Evolutionary conservation across 805 yeast species (phyloP), one percentile per base, ranked within the genome.

Genomic region (Saccharomycopsis oosterbeekiorum): DNA sequence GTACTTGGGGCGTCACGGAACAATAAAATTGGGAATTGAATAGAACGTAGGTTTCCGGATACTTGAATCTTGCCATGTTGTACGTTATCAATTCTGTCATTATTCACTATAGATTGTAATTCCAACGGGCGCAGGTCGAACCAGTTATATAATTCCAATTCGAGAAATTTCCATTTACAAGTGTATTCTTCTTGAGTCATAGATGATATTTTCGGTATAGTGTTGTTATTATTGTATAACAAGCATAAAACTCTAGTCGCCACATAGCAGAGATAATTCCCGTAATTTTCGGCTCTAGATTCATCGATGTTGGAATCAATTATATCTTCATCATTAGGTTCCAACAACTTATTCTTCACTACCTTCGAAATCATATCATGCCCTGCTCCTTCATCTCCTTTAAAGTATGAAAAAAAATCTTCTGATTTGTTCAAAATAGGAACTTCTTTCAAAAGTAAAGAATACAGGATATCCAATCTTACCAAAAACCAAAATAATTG

Each of bases 401-500:
- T n/a, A 37, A 26, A 8, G 12, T 21, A 47, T 8, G 53, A 11
- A 21, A 42, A 40, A 36, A 47, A 42, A 43, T n/a, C 34, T 12
- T 21, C 12, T 21, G 53, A 47, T n/a, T 24, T 47, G 11, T 10
- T 47, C 34, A 58, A 47, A 17, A 51, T 53, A 17, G 62, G 42
- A 2, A 47, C 53, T 24, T 61, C 61, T 26, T 58, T 58, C 15
- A 40, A 55, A 36, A 39, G 24, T 6, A 61, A 21, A 4, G 64
- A 58, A 47, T 59, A 61, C 56, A 53, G 56, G 10, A 63, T 6
- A 40, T 63, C 65, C 26, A 63, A n/a, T n/a, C 56, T 11, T 4
- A 51, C 59, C 37, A 63, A 54, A 9, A 55, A 17, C 65, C 60
- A 61, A 29, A 63, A 63, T 17, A 62, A 41, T 39, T 59, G 58